A percentile compares a stretch with the other conserved stretches of the same genome.
Evolutionary conservation across 352 stramenopile genomes (phyloP).

Genomic region (Hyaloperonospora arabidopsidis): DNA sequence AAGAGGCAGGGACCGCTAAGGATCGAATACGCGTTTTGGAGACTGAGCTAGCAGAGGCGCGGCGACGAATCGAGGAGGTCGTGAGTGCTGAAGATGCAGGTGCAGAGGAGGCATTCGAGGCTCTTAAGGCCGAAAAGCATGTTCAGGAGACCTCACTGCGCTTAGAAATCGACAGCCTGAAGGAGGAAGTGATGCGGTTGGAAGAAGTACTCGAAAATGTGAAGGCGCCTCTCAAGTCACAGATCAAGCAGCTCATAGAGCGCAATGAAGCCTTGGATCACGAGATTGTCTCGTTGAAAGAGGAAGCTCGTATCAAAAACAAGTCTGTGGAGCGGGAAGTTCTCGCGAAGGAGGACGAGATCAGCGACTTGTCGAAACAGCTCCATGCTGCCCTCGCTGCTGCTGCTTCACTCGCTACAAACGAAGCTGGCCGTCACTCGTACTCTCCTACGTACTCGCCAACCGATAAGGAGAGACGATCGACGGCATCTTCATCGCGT

Average conservation of each 20-base stretch:
- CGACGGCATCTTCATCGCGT: conserved; percentile 32
- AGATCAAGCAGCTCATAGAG: conserved; percentile 31
- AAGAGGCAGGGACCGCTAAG: conserved; percentile 37
- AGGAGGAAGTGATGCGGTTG: conserved; percentile 29
- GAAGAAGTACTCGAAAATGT: conserved; percentile 20
- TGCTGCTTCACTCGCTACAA: conserved; percentile 18
- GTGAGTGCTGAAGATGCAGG: conserved; percentile 12
- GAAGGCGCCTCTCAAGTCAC: conserved; percentile 26
- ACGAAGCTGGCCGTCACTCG: conserved; percentile 19
- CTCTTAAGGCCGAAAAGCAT: conserved; percentile 28
- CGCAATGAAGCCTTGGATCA: conserved; percentile 29
- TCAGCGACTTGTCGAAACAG: conserved; percentile 39
- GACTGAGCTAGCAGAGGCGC: conserved; percentile 25
- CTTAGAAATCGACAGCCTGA: conserved; percentile 28
- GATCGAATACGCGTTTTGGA: conserved; percentile 31
- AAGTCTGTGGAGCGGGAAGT: conserved; percentile 37
- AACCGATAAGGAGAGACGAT: conserved; percentile 32
- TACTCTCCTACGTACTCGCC: conserved; percentile 25
- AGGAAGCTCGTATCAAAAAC: conserved; percentile 32
- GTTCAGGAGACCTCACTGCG: conserved; percentile 17
- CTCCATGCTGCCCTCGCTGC: conserved; percentile 35
- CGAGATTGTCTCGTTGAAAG: conserved; percentile 29
- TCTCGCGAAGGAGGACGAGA: conserved; percentile 45
- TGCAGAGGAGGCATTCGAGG: conserved; percentile 19
- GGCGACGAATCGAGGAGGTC: conserved; percentile 23